These are phyloP conservation scores for Starmerella apis DNA, from an alignment of 805 yeast genomes.

Conservation along the genomic window DNA sequence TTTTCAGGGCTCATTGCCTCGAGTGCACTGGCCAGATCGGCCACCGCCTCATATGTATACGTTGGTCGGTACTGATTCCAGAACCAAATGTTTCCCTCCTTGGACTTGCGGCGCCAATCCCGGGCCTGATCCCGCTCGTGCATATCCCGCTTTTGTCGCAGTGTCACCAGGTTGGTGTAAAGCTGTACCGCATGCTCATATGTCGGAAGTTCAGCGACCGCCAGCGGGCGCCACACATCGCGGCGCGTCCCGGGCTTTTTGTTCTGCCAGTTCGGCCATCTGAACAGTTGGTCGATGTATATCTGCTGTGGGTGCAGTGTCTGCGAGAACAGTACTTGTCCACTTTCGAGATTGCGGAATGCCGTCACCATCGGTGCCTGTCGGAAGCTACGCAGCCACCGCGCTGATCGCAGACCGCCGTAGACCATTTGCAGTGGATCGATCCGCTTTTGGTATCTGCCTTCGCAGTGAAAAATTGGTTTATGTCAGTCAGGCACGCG, in stretches of 20 bases:
- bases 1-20: constrained; percentile 38
- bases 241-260: constrained; percentile 66
- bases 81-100: constrained; percentile 74
- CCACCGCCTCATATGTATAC: constrained; percentile 80
- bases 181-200: constrained; percentile 55
- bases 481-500: constrained; percentile 6
- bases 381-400: constrained; percentile 49
- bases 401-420: constrained; percentile 43
- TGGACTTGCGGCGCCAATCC: constrained; percentile 57
- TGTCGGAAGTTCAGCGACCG: constrained; percentile 44
- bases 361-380: constrained; percentile 76
- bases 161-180: constrained; percentile 60
- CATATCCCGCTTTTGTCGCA: constrained; percentile 64
- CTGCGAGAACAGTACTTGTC: constrained; percentile 84
- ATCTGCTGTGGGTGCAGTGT: constrained; percentile 45
- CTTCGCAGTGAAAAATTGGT: background rate
- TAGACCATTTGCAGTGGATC: constrained; percentile 12
- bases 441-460: constrained; percentile 2
- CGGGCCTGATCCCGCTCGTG: constrained; percentile 48
- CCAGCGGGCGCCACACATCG: constrained; percentile 86
- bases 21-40: constrained; percentile 64
- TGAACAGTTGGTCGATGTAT: constrained; percentile 58
- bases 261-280: constrained; percentile 83
- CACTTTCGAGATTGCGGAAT: constrained; percentile 76
- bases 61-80: constrained; percentile 84